Evolutionary conservation across 441 rosid genomes (phyloP).

Genomic region (Viola pubescens): DNA sequence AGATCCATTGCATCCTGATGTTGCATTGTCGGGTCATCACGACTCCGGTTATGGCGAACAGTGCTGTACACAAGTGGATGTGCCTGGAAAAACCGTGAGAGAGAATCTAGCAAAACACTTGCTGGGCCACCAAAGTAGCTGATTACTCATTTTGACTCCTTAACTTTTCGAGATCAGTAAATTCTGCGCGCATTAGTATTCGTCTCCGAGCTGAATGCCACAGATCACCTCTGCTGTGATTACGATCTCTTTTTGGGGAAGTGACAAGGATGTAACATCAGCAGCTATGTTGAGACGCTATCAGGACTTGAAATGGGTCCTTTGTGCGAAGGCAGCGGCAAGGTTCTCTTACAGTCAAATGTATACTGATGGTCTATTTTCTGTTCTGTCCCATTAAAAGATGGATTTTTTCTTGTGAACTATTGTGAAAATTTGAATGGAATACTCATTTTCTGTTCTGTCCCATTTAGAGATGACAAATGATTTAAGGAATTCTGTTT

Average conservation of each 20-base stretch:
- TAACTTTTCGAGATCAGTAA: not conserved
- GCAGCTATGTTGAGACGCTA: not conserved
- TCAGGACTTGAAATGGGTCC: not conserved
- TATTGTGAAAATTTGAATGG: not conserved
- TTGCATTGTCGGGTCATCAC: conserved; percentile 58
- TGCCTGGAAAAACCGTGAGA: conserved; percentile 43
- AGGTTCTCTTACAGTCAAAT: not conserved
- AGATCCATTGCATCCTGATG: conserved; percentile 62
- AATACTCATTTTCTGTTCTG: not conserved
- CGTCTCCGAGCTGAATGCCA: not conserved
- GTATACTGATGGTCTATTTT: not conserved
- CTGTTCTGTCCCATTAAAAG: not conserved
- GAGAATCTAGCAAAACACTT: conserved; percentile 48
- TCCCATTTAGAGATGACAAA: too few relatives aligned
- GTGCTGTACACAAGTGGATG: conserved; percentile 56
- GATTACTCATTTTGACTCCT: conserved; percentile 9
- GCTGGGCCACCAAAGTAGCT: conserved; percentile 22
- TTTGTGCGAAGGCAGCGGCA: not conserved
- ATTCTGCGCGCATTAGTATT: not conserved
- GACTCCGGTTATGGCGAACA: conserved; percentile 61
- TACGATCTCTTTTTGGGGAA: not conserved
- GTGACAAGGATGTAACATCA: not conserved
- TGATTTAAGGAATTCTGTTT: too few relatives aligned
- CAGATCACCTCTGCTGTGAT: not conserved
- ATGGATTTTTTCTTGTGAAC: not conserved